Base-by-base conservation (phyloP, 192 early-diverging fungal species). In the Neocallimastix lanati region DNA sequence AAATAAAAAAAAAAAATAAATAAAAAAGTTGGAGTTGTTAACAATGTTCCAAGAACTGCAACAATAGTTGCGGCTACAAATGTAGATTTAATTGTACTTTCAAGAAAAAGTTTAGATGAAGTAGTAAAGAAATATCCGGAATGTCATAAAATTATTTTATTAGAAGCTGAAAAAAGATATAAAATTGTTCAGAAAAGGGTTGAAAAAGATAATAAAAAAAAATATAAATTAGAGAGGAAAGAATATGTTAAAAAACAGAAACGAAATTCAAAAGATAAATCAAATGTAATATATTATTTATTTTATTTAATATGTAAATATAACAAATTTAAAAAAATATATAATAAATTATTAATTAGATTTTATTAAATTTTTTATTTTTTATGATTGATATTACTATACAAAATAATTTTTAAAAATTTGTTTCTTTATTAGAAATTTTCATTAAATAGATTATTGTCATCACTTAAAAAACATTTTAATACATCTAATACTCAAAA, bases 71-170 rank as follows among this genome's bases (percentile, higher is more conserved):
- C 85, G 21, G 81, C 84, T 2, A 81, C 82, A 7, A 76, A 80
- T 16, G 76, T 25, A 6, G 82, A 83, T 77, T 79, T 85, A n/a
- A 84, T 88, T 35, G 79, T 85, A 21, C 76, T 88, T 77, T 82
- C 84, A 30, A 77, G 80, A 50, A 78, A 77, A 27, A 83, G 83
- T 33, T 76, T 88, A 14, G 78, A 86, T 40, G 85, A 77, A 9
- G 88, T 88, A 25, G 79, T 88, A 28, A 76, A 82, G 33, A 80
- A 84, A 80, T 88, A 87, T 78, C 85, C 85, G 15, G 88, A 88
- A 29, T 84, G 83, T 78, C 88, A 86, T 77, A 85, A 86, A 77
- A 80, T 77, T 13, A 86, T 88, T 67, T 79, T 82, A 18, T 38
- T 88, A 33, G 88, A 88, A 77, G 85, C 88, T 3, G 86, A 86